Percentiles rank a stretch among this genome's conserved stretches.
Evolutionary conservation across 805 yeast species (phyloP).

Genomic region (Suhomyces sp.): DNA sequence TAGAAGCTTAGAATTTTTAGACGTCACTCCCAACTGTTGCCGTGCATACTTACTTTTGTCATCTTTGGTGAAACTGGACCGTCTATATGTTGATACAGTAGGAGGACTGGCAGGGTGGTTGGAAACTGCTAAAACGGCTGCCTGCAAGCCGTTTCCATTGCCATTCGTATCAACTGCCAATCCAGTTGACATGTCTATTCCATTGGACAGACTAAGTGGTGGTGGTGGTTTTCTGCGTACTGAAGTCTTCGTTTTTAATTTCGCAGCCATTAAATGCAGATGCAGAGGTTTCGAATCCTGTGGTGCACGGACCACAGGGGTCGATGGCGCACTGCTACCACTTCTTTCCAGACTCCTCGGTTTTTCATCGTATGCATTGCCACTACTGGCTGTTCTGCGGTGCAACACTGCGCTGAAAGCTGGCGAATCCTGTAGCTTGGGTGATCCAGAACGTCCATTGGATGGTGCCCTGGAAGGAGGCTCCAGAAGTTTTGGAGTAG

Average conservation of each 20-base stretch:
- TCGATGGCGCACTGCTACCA: constrained; percentile 1
- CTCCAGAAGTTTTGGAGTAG: background rate
- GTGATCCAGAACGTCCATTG: constrained; percentile 7
- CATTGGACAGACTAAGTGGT: constrained; percentile 17
- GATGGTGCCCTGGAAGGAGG: no score
- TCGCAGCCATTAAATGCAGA: constrained; percentile 14
- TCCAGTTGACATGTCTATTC: constrained; percentile 32
- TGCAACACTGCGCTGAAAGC: constrained; percentile 14
- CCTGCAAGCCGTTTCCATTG: constrained; percentile 35
- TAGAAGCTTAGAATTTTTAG: constrained; percentile 60
- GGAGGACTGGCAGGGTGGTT: constrained; percentile 24
- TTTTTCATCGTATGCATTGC: constrained; percentile 1
- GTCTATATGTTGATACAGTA: constrained; percentile 21
- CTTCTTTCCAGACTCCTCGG: no score
- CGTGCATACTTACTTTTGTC: constrained; percentile 10
- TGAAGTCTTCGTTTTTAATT: constrained; percentile 15
- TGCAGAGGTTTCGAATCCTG: constrained; percentile 5
- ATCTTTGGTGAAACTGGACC: constrained; percentile 40
- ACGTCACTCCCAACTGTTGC: constrained; percentile 32
- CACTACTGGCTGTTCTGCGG: constrained; percentile 8
- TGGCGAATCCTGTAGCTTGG: constrained; percentile 25
- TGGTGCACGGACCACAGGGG: constrained; percentile 1
- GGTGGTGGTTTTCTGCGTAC: constrained; percentile 34
- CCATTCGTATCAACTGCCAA: constrained; percentile 19
- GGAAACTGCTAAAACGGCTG: constrained; percentile 45